Evolutionary conservation across 2,329 filamentous ascomycete genomes (phyloP), one percentile per base, ranked within the genome.

Genomic region (Botrytis fragariae): DNA sequence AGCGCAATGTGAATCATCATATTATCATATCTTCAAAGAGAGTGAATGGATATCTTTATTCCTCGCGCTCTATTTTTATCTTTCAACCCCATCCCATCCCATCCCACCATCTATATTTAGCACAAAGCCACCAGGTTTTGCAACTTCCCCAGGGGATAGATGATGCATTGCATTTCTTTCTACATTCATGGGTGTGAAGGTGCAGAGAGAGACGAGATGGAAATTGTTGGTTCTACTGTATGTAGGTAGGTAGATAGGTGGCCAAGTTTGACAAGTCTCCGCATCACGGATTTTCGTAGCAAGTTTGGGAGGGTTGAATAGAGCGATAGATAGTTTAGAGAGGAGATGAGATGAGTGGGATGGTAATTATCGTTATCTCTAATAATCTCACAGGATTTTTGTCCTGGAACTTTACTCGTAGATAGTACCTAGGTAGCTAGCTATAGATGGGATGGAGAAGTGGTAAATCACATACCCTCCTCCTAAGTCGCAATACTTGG

Each of bases 131-230:
- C 25, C 7, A 0, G 6, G 2, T 29, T 57, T 5, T 29, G 7
- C n/a, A 32, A 18, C 14, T 42, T 39, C 37, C 4, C 18, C 12
- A 1, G 2, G 25, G 22, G 0, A 5, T 1, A 0, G 48, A 5
- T 5, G 7, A 29, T 16, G 14, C 1, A 57, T 18, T 29, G 3
- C 1, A 32, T 29, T 57, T 0, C 2, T 57, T 29, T 57, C 1
- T 57, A 32, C n/a, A 57, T 29, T 18, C n/a, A 9, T 1, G 20
- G 2, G n/a, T 18, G n/a, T 2, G n/a, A n/a, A 57, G 51, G n/a
- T 57, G 7, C 12, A 10, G 0, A 54, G 5, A 10, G 0, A 54
- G 12, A 29, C 18, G 7, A 0, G 48, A 54, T 16, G 48, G 12
- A 1, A n/a, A 16, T 16, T 16, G 25, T 51, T 51, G 48, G 12